phyloP scores from a whole-genome alignment of 1,284 basidiomycete species.

The Sporisorium iseilematis-ciliati region DNA sequence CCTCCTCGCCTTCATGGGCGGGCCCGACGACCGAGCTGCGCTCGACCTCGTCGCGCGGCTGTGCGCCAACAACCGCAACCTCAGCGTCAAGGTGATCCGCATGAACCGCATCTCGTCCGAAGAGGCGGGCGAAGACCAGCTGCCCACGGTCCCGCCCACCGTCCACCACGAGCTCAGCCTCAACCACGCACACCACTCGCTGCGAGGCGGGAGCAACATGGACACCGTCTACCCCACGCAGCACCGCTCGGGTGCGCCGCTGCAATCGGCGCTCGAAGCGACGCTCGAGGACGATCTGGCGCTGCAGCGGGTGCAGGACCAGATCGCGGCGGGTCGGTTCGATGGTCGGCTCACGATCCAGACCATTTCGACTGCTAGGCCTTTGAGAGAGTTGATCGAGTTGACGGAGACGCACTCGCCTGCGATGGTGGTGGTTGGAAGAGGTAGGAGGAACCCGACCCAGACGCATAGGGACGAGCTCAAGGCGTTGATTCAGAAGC shows the following conservation, averaged over 20 bases:
- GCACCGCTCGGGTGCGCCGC: constrained; percentile 7
- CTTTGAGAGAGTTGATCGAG: constrained; percentile 37
- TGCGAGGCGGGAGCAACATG: constrained; percentile 31
- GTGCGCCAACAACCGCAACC: constrained; percentile 49
- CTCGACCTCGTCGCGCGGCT: constrained; percentile 70
- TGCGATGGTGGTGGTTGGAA: constrained; percentile 56
- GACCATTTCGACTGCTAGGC: constrained; percentile 34
- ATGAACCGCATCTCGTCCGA: constrained; percentile 47
- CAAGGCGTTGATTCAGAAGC: constrained; percentile 34
- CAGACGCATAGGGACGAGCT: constrained; percentile 64
- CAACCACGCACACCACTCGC: constrained; percentile 13
- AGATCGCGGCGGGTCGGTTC: constrained; percentile 34
- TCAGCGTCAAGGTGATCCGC: constrained; percentile 50
- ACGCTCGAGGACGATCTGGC: constrained; percentile 61
- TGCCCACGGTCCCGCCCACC: constrained; percentile 55
- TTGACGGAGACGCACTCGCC: constrained; percentile 34
- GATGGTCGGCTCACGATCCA: constrained; percentile 26
- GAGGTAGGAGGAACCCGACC: constrained; percentile 57
- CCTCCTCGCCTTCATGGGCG: constrained; percentile 90
- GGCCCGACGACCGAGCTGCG: constrained; percentile 88
- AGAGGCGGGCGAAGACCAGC: constrained; percentile 42
- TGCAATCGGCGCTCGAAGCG: constrained; percentile 52
- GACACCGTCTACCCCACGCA: constrained; percentile 61
- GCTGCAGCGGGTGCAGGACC: constrained; percentile 42
- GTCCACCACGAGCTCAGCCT: constrained; percentile 56